These are phyloP conservation scores for Sporothrix variecibatus DNA, from an alignment of 2,329 filamentous ascomycete genomes.

Conservation along the genomic window DNA sequence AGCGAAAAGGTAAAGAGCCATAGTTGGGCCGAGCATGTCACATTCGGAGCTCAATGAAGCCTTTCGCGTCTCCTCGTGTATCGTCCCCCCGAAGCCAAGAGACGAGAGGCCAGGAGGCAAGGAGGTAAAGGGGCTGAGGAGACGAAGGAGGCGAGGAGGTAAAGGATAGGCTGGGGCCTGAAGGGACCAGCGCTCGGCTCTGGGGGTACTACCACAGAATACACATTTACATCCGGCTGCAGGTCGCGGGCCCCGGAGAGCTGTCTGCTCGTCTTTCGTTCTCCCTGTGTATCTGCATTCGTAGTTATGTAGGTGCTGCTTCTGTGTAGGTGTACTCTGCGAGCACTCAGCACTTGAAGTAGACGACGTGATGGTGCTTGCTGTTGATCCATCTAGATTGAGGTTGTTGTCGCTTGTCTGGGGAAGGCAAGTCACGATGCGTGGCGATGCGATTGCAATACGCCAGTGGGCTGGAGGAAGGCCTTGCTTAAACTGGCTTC, in stretches of 20 bases:
- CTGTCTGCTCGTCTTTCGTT: neutral
- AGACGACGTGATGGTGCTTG: neutral
- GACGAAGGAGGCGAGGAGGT: neutral
- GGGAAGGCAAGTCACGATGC: neutral
- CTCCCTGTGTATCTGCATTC: too few species aligned
- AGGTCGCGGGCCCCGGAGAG: neutral
- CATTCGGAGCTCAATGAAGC: neutral
- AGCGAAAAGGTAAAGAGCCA: neutral
- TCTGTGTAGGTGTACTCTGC: neutral
- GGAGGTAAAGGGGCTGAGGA: neutral
- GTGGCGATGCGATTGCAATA: too few species aligned
- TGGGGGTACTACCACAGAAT: neutral
- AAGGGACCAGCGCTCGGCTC: constrained; percentile 11
- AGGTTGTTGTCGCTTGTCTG: neutral
- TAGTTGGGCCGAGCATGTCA: neutral
- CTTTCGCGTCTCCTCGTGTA: neutral
- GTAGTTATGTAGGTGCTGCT: neutral
- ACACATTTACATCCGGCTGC: neutral
- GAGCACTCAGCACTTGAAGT: neutral
- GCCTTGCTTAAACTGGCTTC: too few species aligned
- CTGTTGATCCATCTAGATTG: neutral
- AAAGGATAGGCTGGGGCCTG: neutral
- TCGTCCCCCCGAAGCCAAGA: neutral
- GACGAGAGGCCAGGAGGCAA: neutral
- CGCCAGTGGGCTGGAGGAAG: neutral